These are phyloP conservation scores for Hevea brasiliensis DNA, from an alignment of 345 rosid species.

Conservation along the genomic window DNA sequence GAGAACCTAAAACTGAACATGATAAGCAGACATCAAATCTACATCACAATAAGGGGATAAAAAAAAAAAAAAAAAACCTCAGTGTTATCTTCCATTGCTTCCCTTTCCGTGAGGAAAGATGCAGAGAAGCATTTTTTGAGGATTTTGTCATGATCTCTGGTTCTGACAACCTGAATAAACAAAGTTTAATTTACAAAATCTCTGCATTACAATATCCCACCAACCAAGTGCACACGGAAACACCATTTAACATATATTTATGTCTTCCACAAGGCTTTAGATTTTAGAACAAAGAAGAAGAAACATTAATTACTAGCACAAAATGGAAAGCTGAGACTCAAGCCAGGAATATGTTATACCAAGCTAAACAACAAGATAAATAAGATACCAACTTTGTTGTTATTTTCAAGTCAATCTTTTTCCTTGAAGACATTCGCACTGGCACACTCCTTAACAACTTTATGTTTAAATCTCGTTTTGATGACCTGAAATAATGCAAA, in stretches of 20 bases:
- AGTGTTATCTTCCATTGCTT: conserved; percentile 38
- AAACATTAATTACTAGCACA: conserved; percentile 2
- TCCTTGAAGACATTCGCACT: conserved; percentile 19
- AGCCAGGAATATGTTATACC: neutral
- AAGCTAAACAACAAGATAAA: conserved; percentile 18
- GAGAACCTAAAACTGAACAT: neutral
- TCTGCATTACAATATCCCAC: neutral
- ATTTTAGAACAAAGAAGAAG: neutral
- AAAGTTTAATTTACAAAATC: conserved; percentile 2
- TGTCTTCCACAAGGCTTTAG: neutral
- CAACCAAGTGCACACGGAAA: neutral
- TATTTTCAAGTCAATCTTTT: conserved; percentile 37
- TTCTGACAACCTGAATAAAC: conserved; percentile 45
- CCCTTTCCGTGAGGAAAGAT: conserved; percentile 40
- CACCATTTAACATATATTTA: neutral
- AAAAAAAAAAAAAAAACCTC: conserved; percentile 46
- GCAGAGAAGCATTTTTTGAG: conserved; percentile 34
- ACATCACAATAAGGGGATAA: conserved; percentile 19
- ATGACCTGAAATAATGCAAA: conserved; percentile 11
- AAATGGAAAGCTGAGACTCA: conserved; percentile 13
- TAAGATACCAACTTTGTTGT: conserved; percentile 48
- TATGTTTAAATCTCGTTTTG: conserved; percentile 7
- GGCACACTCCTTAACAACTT: conserved; percentile 15
- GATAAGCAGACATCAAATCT: conserved; percentile 5
- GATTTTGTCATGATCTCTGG: conserved; percentile 41